A percentile compares a stretch with the other conserved stretches of the same genome.
phyloP scores from a whole-genome alignment of 345 rosid genomes.

The Moricandia moricandioides region DNA sequence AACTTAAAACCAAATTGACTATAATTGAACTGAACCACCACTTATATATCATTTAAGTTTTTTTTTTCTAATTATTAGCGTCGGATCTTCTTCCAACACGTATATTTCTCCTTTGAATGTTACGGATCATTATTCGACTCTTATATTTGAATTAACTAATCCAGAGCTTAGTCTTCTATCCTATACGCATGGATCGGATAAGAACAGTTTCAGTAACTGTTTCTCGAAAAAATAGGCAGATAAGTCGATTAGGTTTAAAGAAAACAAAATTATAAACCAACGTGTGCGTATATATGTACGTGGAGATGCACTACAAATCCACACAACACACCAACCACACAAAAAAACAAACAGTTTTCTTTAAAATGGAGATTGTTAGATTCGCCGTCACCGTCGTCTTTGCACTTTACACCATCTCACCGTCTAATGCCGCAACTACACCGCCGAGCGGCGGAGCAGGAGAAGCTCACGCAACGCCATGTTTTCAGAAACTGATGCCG shows the following conservation, averaged over 20 bases:
- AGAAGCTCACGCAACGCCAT: slow-evolving; percentile 32
- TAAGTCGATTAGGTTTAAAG: background rate
- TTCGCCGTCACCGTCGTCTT: slow-evolving; percentile 10
- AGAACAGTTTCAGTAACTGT: background rate
- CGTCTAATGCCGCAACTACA: slow-evolving; percentile 3
- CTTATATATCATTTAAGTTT: too few relatives aligned
- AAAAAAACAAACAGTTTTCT: background rate
- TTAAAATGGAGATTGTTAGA: slow-evolving; percentile 4
- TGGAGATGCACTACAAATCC: background rate
- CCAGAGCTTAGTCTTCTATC: slow-evolving; percentile 24
- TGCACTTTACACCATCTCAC: background rate
- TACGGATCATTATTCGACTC: background rate
- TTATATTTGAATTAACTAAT: background rate
- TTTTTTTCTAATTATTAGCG: too few relatives aligned
- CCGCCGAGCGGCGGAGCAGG: slow-evolving; percentile 23
- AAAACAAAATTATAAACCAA: background rate
- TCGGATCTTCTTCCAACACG: too few relatives aligned
- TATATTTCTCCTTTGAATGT: too few relatives aligned
- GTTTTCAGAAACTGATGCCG: slow-evolving; percentile 54
- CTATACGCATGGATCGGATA: slow-evolving; percentile 13
- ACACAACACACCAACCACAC: background rate
- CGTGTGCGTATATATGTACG: slow-evolving; percentile 5
- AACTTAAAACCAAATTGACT: too few relatives aligned
- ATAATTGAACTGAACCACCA: too few relatives aligned
- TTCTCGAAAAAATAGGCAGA: slow-evolving; percentile 12